These are phyloP conservation scores for Fistulinella staudtii DNA, from an alignment of 1,284 basidiomycete species.

Conservation along the genomic window DNA sequence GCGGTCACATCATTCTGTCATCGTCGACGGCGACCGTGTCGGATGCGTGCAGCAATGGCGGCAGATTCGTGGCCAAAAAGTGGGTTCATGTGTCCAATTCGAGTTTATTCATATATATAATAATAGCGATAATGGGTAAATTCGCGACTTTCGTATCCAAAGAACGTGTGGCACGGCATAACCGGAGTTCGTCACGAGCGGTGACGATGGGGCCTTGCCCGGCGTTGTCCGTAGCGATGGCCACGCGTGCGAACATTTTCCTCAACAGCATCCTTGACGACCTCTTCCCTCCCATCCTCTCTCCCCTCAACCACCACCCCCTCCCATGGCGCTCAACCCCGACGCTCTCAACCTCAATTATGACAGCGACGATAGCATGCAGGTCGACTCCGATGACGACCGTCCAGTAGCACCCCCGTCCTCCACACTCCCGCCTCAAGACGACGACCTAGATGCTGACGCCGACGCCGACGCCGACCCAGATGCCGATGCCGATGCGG, in stretches of 20 bases:
- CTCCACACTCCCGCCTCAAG: conserved; percentile 23
- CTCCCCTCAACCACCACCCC: conserved; percentile 32
- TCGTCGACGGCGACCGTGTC: conserved; percentile 5
- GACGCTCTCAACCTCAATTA: conserved; percentile 36
- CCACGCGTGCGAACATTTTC: conserved; percentile 64
- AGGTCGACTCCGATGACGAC: conserved; percentile 46
- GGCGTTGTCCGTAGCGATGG: conserved; percentile 72
- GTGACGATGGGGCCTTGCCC: conserved; percentile 64
- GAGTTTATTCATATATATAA: too few relatives aligned
- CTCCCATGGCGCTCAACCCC: conserved; percentile 35
- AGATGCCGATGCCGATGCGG: conserved; percentile 34
- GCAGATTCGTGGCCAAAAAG: conserved; percentile 11
- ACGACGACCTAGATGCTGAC: conserved; percentile 29
- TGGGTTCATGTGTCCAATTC: background rate
- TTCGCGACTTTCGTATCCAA: conserved; percentile 27
- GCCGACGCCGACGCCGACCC: conserved; percentile 38
- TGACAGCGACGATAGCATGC: conserved; percentile 41
- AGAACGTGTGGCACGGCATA: conserved; percentile 31
- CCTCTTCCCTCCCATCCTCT: conserved; percentile 36
- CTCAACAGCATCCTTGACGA: conserved; percentile 65
- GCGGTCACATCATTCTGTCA: too few relatives aligned
- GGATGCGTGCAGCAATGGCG: conserved; percentile 15
- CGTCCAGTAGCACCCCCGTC: conserved; percentile 18
- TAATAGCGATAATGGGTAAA: conserved; percentile 17
- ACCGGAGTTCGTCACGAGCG: conserved; percentile 45